Base-by-base conservation (phyloP, 2,329 filamentous ascomycete genomes). In the Sporothrix globosa region DNA sequence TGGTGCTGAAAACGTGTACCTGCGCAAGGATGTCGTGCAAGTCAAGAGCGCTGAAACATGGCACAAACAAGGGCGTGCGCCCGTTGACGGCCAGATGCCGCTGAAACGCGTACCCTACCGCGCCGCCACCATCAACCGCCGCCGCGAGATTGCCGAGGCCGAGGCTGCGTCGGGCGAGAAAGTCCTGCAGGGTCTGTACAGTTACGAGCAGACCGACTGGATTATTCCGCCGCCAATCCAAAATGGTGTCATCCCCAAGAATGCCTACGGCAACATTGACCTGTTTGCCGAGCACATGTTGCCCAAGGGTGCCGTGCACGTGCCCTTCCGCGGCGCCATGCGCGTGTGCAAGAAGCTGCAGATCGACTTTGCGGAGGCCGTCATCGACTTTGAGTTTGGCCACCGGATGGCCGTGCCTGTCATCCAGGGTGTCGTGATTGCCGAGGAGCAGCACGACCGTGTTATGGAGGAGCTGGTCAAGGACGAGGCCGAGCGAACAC, bases 331-430 rank as follows among this genome's bases (percentile, higher is more conserved):
- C 60, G 92, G 92, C 0, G 91, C 90, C 0, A 89, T 90, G 44
- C 89, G 90, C 63, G 87, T 97, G 1, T 97, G 95, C 79, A 93
- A 92, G 77, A 90, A 91, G 72, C 83, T 99, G 0, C 88, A 88
- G 4, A 91, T 98, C 50, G 93, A 97, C 77, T 96, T 90, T 75
- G 96, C 96, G 0, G 96, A 98, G 80, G 96, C 96, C 0, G 96
- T 97, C 2, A 94, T 94, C 0, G 96, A 93, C 1, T 99, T 99
- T 78, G 96, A 99, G 77, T 99, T 98, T 78, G 95, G 95, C 0
- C 91, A 96, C 75, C 91, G 96, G 72, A 94, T 96, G 85, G 96
- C 96, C 5, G 93, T 98, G 0, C 96, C 96, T 0, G 89, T 97
- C 0, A 91, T 98, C 39, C 91, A 92, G 69, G 96, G 95, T 0